Conservation (phyloP, 2,329 filamentous ascomycete species). For the Corynespora cassiicola region DNA sequence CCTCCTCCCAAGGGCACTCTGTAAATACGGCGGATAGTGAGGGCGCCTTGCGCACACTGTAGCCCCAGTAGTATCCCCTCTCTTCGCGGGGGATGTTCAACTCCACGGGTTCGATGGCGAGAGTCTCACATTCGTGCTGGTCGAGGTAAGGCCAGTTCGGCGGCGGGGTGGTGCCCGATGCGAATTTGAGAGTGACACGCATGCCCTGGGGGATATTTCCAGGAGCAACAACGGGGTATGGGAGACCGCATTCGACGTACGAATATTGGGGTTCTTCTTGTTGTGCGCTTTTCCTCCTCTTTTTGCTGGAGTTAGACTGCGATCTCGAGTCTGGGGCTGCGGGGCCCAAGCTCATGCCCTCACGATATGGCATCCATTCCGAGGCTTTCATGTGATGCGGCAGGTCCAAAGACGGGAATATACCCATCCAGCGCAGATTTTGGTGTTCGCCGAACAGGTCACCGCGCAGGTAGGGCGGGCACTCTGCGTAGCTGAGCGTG, state of each 20-base stretch:
- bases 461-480: conserved; percentile 73
- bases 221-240: conserved; percentile 58
- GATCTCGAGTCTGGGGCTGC: conserved; percentile 11
- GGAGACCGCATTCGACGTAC: conserved; percentile 59
- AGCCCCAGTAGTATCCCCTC: conserved; percentile 88
- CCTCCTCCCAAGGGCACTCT: conserved; percentile 74
- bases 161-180: conserved; percentile 50
- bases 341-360: conserved; percentile 69
- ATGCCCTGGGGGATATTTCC: conserved; percentile 69
- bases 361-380: conserved; percentile 81
- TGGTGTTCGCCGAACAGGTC: conserved; percentile 77
- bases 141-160: conserved; percentile 34
- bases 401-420: conserved; percentile 80
- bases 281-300: conserved; percentile 50
- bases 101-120: conserved; percentile 66
- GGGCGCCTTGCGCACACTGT: conserved; percentile 69
- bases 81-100: conserved; percentile 75
- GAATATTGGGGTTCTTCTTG: conserved; percentile 32
- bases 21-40: conserved; percentile 78
- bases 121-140: conserved; percentile 23
- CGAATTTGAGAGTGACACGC: conserved; percentile 75
- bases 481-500: conserved; percentile 81
- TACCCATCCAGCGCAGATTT: conserved; percentile 75
- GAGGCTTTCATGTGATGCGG: conserved; percentile 79
- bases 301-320: conserved; percentile 40